Conservation (phyloP, 2,329 filamentous ascomycete species). For the Dothideomycetes sp. region DNA sequence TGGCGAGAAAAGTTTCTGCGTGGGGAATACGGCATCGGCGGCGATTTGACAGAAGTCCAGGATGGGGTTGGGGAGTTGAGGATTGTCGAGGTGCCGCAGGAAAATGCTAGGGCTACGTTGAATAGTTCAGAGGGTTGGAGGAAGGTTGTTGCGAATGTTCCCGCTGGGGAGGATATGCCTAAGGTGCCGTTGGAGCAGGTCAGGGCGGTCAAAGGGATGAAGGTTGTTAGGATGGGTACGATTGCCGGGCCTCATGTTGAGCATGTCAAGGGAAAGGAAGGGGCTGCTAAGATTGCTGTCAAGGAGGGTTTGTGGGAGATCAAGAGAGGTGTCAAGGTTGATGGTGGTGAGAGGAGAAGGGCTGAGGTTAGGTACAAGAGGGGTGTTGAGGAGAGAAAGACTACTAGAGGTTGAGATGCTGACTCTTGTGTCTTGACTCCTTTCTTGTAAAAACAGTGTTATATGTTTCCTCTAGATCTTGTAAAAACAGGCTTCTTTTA, state of each 20-base stretch:
- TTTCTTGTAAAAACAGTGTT: not conserved
- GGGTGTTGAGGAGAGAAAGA: slow-evolving; percentile 68
- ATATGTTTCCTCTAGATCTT: no score
- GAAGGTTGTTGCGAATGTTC: slow-evolving; percentile 53
- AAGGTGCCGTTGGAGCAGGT: slow-evolving; percentile 37
- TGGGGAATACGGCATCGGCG: slow-evolving; percentile 70
- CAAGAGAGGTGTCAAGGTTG: slow-evolving; percentile 77
- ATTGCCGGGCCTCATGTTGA: slow-evolving; percentile 69
- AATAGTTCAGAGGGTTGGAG: slow-evolving; percentile 46
- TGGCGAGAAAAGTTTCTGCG: slow-evolving; percentile 81
- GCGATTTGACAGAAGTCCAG: slow-evolving; percentile 68
- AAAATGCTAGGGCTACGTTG: slow-evolving; percentile 35
- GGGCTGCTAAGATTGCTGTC: slow-evolving; percentile 58
- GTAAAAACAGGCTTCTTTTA: no score
- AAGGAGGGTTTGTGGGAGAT: slow-evolving; percentile 92
- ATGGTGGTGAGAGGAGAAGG: slow-evolving; percentile 86
- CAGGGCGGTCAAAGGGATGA: slow-evolving; percentile 54
- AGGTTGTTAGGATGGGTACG: slow-evolving; percentile 56
- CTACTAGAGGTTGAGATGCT: slow-evolving; percentile 40
- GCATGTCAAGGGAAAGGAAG: slow-evolving; percentile 52
- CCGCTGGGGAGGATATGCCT: slow-evolving; percentile 40
- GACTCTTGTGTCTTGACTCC: not conserved
- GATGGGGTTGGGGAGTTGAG: slow-evolving; percentile 50
- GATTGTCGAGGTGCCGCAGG: slow-evolving; percentile 46
- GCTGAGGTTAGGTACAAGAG: slow-evolving; percentile 82